Evolutionary conservation across 805 yeast genomes (phyloP).

Genomic region (Debaryomyces castellii): DNA sequence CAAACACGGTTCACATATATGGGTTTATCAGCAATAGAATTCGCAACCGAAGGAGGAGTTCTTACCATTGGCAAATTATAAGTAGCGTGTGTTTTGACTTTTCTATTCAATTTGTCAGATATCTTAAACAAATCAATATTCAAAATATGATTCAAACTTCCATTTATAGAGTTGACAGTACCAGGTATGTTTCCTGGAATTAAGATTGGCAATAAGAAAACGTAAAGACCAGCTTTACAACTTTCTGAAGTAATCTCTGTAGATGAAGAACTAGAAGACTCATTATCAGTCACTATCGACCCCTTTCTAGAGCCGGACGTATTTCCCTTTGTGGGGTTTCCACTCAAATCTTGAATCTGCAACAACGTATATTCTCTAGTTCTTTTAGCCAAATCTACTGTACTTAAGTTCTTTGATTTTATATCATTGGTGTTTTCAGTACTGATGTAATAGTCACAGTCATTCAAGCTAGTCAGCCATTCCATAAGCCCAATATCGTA

Average conservation of each 20-base stretch:
- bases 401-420: conserved; percentile 37
- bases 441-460: conserved; percentile 46
- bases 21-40: conserved; percentile 65
- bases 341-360: conserved; percentile 16
- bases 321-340: conserved; percentile 5
- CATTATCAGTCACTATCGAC: conserved; percentile 8
- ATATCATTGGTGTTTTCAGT: conserved; percentile 44
- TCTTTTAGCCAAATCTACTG: conserved; percentile 44
- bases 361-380: conserved; percentile 31
- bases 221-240: conserved; percentile 65
- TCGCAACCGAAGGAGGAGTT: conserved; percentile 57
- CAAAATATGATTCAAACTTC: conserved; percentile 45
- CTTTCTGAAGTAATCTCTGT: conserved; percentile 6
- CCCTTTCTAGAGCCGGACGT: conserved; percentile 13
- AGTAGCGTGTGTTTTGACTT: conserved; percentile 28
- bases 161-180: conserved; percentile 51
- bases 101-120: conserved; percentile 33
- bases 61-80: conserved; percentile 49
- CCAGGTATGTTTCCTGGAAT: conserved; percentile 67
- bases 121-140: conserved; percentile 38
- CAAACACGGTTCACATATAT: conserved; percentile 73
- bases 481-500: conserved; percentile 47
- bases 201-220: conserved; percentile 62
- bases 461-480: conserved; percentile 44
- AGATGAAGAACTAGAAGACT: background rate